Conservation (phyloP, 1,284 basidiomycete genomes). For the Heterobasidion irregulare region DNA sequence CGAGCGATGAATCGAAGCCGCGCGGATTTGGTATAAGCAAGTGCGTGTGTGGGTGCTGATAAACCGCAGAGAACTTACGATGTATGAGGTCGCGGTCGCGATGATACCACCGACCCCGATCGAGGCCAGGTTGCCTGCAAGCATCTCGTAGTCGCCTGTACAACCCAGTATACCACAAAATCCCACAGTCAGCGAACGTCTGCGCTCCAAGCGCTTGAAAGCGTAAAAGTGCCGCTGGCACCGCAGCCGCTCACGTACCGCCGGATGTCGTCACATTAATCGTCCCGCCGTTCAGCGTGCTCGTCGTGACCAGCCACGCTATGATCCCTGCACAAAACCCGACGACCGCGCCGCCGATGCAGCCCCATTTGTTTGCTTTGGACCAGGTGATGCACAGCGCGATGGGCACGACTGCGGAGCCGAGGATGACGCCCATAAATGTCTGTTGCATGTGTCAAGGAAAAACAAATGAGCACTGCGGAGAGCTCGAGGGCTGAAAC, state of each 20-base stretch:
- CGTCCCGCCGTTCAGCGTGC: conserved; percentile 55
- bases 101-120: conserved; percentile 80
- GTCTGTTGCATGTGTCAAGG: conserved; percentile 30
- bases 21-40: no score
- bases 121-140: conserved; percentile 83
- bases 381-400: conserved; percentile 77
- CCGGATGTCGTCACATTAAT: conserved; percentile 52
- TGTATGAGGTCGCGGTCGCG: conserved; percentile 51
- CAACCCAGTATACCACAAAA: not conserved
- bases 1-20: not conserved
- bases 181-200: not conserved
- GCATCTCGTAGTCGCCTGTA: conserved; percentile 71
- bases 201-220: not conserved
- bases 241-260: not conserved
- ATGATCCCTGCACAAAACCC: conserved; percentile 71
- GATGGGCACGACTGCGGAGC: conserved; percentile 82
- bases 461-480: not conserved
- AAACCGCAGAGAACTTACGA: conserved; percentile 31
- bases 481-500: not conserved
- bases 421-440: conserved; percentile 80
- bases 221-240: not conserved
- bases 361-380: conserved; percentile 79
- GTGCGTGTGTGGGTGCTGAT: no score
- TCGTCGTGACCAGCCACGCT: conserved; percentile 82
- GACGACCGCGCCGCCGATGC: conserved; percentile 59